Base-by-base conservation (phyloP, 305 asterid genomes). In the Fraxinus platypoda region DNA sequence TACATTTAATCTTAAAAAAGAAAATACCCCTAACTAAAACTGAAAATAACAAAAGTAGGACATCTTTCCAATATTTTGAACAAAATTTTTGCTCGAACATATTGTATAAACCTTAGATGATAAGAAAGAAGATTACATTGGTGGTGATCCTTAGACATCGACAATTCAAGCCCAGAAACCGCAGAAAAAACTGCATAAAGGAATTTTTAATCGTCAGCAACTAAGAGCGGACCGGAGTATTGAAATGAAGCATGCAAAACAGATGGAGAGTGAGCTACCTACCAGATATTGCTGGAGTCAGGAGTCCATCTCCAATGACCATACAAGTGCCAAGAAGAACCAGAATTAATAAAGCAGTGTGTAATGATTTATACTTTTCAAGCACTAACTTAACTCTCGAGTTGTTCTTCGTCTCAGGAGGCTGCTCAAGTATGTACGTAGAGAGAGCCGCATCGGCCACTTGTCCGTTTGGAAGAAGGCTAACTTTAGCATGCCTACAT, bases 221-320 rank as follows among this genome's bases (percentile, higher is more conserved):
- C 31, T 66, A 15, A 30, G 37, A 41, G 17, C 33, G 25, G 43
- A 52, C 21, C 25, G 21, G 43, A 62, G 37, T 12, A 70, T 23
- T 6, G 74, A 54, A 19, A 41, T 26, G 1, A 34, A 74, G 76
- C 31, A 80, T 6, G 31, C 52, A 78, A 13, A 52, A 76, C 13
- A 0, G 54, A 52, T 74, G 28, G 75, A 66, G 28, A 52, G 80
- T 5, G 6, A 3, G 33, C 68, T 62, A 75, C 62, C 83, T 74
- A 93, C 99, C 98, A 68, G 99, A 96, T 84, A 94, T 93, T 75
- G 97, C 97, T 33, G 98, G 99, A 85, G 98, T 96, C 35, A 94
- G 97, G 35, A 96, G 83, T 77, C 99, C 98, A 88, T 93, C 98
- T 66, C 99, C 99, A 80, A 94, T 96, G 81, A 96, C 99, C 99